These are phyloP conservation scores for Aspergillus chevalieri DNA, from an alignment of 2,329 filamentous ascomycete species.

Conservation along the genomic window DNA sequence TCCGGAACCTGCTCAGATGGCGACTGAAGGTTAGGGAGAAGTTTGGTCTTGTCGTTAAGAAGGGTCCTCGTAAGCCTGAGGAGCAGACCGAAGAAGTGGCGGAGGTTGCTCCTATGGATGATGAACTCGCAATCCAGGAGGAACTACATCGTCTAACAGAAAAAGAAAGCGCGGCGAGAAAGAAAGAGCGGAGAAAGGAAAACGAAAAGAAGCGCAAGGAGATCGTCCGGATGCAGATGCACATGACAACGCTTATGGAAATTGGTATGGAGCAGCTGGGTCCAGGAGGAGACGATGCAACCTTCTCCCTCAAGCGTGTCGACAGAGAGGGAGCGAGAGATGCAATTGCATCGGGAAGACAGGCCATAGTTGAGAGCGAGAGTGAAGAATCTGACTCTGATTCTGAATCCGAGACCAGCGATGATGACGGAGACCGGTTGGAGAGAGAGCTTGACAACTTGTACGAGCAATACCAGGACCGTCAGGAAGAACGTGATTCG, in stretches of 20 bases:
- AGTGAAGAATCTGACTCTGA: constrained; percentile 55
- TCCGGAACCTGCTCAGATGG: constrained; percentile 85
- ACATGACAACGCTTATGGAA: constrained; percentile 93
- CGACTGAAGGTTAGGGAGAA: constrained; percentile 80
- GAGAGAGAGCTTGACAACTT: constrained; percentile 80
- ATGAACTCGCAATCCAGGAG: constrained; percentile 83
- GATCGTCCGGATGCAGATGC: constrained; percentile 91
- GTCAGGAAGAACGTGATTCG: constrained; percentile 70
- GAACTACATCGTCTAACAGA: constrained; percentile 79
- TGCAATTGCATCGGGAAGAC: constrained; percentile 69
- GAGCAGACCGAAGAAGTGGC: constrained; percentile 66
- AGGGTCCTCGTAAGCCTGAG: constrained; percentile 46
- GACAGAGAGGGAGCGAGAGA: constrained; percentile 67
- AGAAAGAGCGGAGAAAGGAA: constrained; percentile 75
- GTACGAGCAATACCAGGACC: constrained; percentile 80
- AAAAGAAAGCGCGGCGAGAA: constrained; percentile 67
- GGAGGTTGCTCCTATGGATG: constrained; percentile 84
- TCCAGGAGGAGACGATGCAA: constrained; percentile 69
- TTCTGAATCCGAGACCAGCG: constrained; percentile 56
- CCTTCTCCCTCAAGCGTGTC: constrained; percentile 78
- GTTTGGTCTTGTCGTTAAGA: constrained; percentile 79
- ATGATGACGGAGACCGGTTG: constrained; percentile 75
- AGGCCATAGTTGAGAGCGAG: constrained; percentile 58
- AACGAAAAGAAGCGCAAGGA: constrained; percentile 95
- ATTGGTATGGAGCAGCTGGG: constrained; percentile 86